Conservation (phyloP, 2,329 filamentous ascomycete genomes). For the Exserohilum rostratum region DNA sequence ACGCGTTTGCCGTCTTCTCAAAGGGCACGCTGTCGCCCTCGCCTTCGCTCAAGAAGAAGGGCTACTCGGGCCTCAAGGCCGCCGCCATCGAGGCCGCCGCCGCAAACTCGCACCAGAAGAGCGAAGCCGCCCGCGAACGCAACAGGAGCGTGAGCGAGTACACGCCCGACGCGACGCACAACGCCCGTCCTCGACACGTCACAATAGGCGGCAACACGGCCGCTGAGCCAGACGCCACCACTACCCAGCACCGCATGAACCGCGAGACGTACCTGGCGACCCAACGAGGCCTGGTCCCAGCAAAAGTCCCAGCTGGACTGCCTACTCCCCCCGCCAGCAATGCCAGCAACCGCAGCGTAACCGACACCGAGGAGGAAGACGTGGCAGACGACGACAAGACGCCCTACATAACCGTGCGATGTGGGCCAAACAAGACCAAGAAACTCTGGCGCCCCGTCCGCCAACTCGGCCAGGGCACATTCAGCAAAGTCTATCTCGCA, state of each 20-base stretch:
- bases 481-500: constrained; percentile 91
- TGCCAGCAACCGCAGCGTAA: constrained; percentile 64
- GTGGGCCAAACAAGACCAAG: constrained; percentile 69
- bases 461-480: constrained; percentile 87
- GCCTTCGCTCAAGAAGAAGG: constrained; percentile 54
- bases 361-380: constrained; percentile 61
- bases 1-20: constrained; percentile 38
- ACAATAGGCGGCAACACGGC: constrained; percentile 64
- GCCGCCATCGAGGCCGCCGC: constrained; percentile 49
- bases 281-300: constrained; percentile 73
- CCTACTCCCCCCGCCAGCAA: constrained; percentile 80
- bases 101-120: constrained; percentile 41
- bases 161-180: constrained; percentile 71
- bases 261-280: constrained; percentile 83
- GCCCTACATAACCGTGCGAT: constrained; percentile 55
- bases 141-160: constrained; percentile 92
- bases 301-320: constrained; percentile 51
- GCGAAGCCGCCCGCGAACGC: constrained; percentile 60
- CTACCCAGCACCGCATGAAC: constrained; percentile 63
- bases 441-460: constrained; percentile 83
- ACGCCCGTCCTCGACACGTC: constrained; percentile 71
- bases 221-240: constrained; percentile 57
- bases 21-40: constrained; percentile 46
- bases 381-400: constrained; percentile 51
- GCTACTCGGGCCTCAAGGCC: constrained; percentile 53